phyloP scores from a whole-genome alignment of 2,329 filamentous ascomycete genomes.

The Colletotrichum simmondsii region DNA sequence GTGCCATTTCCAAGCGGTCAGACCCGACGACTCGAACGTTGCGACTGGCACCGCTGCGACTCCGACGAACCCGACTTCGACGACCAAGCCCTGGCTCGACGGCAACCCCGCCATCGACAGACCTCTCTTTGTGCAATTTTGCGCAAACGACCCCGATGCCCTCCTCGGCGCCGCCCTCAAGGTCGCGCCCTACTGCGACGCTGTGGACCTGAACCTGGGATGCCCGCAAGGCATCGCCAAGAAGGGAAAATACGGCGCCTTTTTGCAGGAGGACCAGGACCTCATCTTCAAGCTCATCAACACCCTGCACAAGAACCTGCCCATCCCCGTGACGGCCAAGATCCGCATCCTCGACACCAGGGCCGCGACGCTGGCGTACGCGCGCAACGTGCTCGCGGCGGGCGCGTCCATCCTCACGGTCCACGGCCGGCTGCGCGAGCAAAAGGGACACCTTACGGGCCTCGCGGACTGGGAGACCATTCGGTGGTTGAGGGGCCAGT shows the following conservation, averaged over 20 bases:
- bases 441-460: slow-evolving; percentile 96
- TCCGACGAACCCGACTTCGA: background rate
- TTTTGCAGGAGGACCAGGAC: slow-evolving; percentile 91
- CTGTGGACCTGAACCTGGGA: slow-evolving; percentile 93
- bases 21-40: slow-evolving; percentile 39
- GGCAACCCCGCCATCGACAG: slow-evolving; percentile 87
- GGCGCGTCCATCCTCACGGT: slow-evolving; percentile 95
- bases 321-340: slow-evolving; percentile 92
- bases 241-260: slow-evolving; percentile 92
- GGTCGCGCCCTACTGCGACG: slow-evolving; percentile 90
- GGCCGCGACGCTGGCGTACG: slow-evolving; percentile 90
- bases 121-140: slow-evolving; percentile 96
- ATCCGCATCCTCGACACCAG: slow-evolving; percentile 89
- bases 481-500: slow-evolving; percentile 81
- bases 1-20: slow-evolving; percentile 81
- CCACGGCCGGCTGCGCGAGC: slow-evolving; percentile 87
- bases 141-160: slow-evolving; percentile 85
- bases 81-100: slow-evolving; percentile 73
- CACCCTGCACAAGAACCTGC: slow-evolving; percentile 80
- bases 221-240: slow-evolving; percentile 96
- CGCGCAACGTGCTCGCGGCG: slow-evolving; percentile 84
- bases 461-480: slow-evolving; percentile 93
- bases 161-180: slow-evolving; percentile 82
- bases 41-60: background rate
- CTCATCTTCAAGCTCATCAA: slow-evolving; percentile 86